phyloP scores from a whole-genome alignment of 441 rosid species.

The Adansonia grandidieri region DNA sequence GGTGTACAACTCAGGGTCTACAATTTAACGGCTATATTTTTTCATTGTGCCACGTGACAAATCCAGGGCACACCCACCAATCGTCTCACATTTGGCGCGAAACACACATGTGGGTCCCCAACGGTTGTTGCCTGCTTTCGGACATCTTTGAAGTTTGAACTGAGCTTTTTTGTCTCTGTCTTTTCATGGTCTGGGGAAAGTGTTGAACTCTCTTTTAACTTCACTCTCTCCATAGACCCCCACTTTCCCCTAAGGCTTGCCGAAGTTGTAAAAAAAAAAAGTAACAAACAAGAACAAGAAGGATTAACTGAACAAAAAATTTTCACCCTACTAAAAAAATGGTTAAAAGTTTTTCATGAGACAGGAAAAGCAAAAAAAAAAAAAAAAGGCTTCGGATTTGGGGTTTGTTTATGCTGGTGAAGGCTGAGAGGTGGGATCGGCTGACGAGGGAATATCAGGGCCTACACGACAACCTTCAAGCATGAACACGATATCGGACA shows the following conservation, averaged over 20 bases:
- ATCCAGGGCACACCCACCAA: neutral
- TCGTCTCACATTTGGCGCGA: conserved; percentile 40
- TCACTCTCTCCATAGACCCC: conserved; percentile 21
- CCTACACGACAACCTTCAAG: conserved; percentile 98
- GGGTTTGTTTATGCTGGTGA: conserved; percentile 60
- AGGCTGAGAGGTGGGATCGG: conserved; percentile 80
- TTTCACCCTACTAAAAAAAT: conserved; percentile 23
- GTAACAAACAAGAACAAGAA: neutral
- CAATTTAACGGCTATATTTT: conserved; percentile 48
- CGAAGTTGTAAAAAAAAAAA: conserved; percentile 5
- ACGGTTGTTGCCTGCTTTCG: neutral
- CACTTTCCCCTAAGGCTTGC: conserved; percentile 33
- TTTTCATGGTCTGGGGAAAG: conserved; percentile 33
- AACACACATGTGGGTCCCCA: conserved; percentile 28
- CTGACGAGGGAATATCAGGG: conserved; percentile 85
- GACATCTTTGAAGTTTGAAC: conserved; percentile 7
- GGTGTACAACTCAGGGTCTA: conserved; percentile 29
- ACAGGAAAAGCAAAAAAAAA: conserved; percentile 17
- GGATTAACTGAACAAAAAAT: conserved; percentile 1
- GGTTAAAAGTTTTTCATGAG: neutral
- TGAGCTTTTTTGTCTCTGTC: conserved; percentile 23
- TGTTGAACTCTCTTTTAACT: neutral
- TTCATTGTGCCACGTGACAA: conserved; percentile 47
- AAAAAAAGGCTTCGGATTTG: neutral
- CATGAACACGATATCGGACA: conserved; percentile 95